These are phyloP conservation scores for Lasiodiplodia gonubiensis DNA, from an alignment of 2,329 filamentous ascomycete genomes.

Conservation along the genomic window DNA sequence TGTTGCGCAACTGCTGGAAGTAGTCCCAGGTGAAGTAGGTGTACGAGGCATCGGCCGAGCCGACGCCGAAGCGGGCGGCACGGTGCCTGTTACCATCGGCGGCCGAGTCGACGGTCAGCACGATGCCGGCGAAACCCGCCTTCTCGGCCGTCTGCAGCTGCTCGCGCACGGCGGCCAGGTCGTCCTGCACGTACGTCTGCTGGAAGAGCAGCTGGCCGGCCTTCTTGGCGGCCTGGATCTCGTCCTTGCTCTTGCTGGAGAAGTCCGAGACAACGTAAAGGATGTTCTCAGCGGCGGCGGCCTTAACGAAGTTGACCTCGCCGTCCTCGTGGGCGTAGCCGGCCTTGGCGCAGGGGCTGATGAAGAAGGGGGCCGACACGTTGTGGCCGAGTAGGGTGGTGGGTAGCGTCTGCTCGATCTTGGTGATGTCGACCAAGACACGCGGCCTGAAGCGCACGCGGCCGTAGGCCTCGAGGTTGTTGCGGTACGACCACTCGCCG, in stretches of 20 bases:
- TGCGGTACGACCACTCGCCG: slow-evolving; percentile 62
- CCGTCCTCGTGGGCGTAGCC: slow-evolving; percentile 54
- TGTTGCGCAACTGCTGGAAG: slow-evolving; percentile 44
- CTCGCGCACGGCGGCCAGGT: slow-evolving; percentile 39
- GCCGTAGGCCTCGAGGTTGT: slow-evolving; percentile 62
- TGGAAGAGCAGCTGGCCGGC: slow-evolving; percentile 47
- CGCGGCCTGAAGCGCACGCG: slow-evolving; percentile 57
- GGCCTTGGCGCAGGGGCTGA: slow-evolving; percentile 50
- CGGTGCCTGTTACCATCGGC: slow-evolving; percentile 47
- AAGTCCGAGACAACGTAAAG: slow-evolving; percentile 54
- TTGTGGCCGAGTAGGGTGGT: slow-evolving; percentile 61
- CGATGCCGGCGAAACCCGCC: slow-evolving; percentile 47
- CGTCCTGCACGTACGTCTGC: slow-evolving; percentile 47
- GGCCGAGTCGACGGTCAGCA: slow-evolving; percentile 50
- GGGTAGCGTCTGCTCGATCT: slow-evolving; percentile 49
- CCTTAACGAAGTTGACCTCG: slow-evolving; percentile 59
- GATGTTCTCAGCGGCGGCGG: slow-evolving; percentile 55
- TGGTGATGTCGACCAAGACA: slow-evolving; percentile 57
- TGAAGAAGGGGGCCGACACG: slow-evolving; percentile 62
- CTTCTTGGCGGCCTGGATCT: slow-evolving; percentile 32
- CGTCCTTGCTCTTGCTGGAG: slow-evolving; percentile 44
- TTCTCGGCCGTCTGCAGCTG: slow-evolving; percentile 42
- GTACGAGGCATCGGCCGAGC: slow-evolving; percentile 40
- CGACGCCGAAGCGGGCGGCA: slow-evolving; percentile 41
- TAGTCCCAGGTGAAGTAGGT: slow-evolving; percentile 43